Conservation (phyloP, 345 rosid species). For the Kernera saxatilis region DNA sequence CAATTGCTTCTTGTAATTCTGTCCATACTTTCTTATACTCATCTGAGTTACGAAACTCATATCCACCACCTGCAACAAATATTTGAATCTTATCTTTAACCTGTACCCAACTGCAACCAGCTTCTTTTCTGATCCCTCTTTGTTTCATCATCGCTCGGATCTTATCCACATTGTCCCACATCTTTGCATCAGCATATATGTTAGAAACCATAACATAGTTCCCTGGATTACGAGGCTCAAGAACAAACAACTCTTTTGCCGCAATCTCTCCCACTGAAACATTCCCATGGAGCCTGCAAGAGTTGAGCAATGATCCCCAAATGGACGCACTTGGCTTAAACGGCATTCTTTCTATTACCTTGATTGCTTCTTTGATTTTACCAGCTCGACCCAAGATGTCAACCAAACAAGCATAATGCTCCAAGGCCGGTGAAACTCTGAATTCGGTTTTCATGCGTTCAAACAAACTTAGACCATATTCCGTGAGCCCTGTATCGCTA, state of each 20-base stretch:
- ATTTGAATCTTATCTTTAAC: constrained; percentile 39
- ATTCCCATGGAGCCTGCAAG: constrained; percentile 40
- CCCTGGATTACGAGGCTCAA: constrained; percentile 54
- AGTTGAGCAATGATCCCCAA: constrained; percentile 58
- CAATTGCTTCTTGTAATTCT: constrained; percentile 34
- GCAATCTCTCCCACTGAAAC: constrained; percentile 34
- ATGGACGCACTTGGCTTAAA: constrained; percentile 46
- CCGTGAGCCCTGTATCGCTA: constrained; percentile 47
- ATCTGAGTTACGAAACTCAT: constrained; percentile 36
- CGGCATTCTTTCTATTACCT: constrained; percentile 43
- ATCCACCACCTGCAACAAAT: constrained; percentile 47
- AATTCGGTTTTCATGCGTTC: constrained; percentile 36
- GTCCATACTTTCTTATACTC: constrained; percentile 36
- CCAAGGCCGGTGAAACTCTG: constrained; percentile 36
- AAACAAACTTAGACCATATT: constrained; percentile 42
- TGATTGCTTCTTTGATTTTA: constrained; percentile 39
- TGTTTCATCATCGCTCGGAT: constrained; percentile 37
- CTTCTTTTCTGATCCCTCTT: constrained; percentile 47
- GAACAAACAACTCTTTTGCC: constrained; percentile 40
- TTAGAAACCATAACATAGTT: constrained; percentile 60
- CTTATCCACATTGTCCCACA: constrained; percentile 50
- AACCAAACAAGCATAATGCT: constrained; percentile 56
- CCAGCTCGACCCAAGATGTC: constrained; percentile 61
- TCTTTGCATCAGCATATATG: constrained; percentile 55
- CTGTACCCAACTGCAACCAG: constrained; percentile 66